Percentiles rank a stretch among this genome's conserved stretches.
phyloP scores from a whole-genome alignment of 345 rosid species.

The Citrus unshiu region DNA sequence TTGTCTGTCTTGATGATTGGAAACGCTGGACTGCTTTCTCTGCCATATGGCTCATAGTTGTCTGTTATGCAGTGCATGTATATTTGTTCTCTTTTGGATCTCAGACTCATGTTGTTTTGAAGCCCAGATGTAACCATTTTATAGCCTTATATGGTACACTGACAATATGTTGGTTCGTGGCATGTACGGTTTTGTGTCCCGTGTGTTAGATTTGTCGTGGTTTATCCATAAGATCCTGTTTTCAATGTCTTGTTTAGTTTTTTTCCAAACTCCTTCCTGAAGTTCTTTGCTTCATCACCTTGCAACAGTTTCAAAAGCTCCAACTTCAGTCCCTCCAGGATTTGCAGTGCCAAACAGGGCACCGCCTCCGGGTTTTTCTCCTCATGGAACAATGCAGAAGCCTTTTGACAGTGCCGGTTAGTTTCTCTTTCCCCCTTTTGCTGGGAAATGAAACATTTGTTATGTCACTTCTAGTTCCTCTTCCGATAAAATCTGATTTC shows the following conservation, averaged over 20 bases:
- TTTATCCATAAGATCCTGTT: background rate
- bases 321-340: constrained; percentile 53
- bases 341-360: constrained; percentile 46
- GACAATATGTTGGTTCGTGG: background rate
- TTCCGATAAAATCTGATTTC: background rate
- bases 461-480: background rate
- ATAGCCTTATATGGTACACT: background rate
- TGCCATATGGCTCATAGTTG: background rate
- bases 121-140: background rate
- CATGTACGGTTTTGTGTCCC: background rate
- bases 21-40: background rate
- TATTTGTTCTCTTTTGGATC: background rate
- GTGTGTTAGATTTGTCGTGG: background rate
- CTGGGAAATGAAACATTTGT: background rate
- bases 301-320: constrained; percentile 39
- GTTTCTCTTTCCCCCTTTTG: constrained; percentile 1
- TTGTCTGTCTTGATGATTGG: background rate
- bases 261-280: background rate
- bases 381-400: constrained; percentile 36
- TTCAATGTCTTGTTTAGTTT: background rate
- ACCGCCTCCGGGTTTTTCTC: constrained; percentile 57
- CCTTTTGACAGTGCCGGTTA: constrained; percentile 35
- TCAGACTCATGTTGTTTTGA: background rate
- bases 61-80: background rate
- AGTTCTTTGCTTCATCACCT: background rate